Base-by-base conservation (phyloP, 163 green algal genomes). In the Coccomyxa subellipsoidea region DNA sequence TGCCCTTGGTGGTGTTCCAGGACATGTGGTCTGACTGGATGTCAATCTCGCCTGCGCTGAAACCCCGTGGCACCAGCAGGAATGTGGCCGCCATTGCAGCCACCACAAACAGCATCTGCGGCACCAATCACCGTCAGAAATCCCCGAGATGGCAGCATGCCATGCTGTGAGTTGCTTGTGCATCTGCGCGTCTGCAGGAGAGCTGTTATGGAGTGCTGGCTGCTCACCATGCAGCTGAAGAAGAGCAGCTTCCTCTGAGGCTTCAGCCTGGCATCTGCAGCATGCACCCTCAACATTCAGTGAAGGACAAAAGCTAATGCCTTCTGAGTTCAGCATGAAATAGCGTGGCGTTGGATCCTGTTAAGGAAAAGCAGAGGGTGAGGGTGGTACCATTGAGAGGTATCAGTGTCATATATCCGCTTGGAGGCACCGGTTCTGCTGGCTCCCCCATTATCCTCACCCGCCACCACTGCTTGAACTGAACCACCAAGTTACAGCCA, bases 401-500 rank as follows among this genome's bases (percentile, higher is more conserved):
- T 9, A 93, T 92, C 9, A 93, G 87, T 0, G 90, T 92, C 12
- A 93, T 82, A 78, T 93, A 93, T 38, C 87, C 85, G 47, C 80
- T 88, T 6, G 84, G 81, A 9, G 85, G 78, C 7, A 83, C 76
- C 34, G 79, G 80, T 54, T 84, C 81, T 35, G 54, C 27, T 35
- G 69, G 80, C 47, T 47, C 32, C 39, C 80, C 47, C 38, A 78
- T 79, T 15, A 84, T 59, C 25, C 84, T 79, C 15, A 40, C 34
- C 32, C 39, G 27, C 66, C 80, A 87, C 84, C 82, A 87, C 25
- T 54, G 0, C 54, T 82, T 83, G 6, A 84, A 34, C 54, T 77
- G 70, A n/a, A 53, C 10, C 1, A 34, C 31, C 4, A 73, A 59
- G 1, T 27, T 12, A 59, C 47, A 59, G 10, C 15, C 47, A 8